Evolutionary conservation across 352 stramenopile species (phyloP).

Genomic region (Pythium oligandrum): DNA sequence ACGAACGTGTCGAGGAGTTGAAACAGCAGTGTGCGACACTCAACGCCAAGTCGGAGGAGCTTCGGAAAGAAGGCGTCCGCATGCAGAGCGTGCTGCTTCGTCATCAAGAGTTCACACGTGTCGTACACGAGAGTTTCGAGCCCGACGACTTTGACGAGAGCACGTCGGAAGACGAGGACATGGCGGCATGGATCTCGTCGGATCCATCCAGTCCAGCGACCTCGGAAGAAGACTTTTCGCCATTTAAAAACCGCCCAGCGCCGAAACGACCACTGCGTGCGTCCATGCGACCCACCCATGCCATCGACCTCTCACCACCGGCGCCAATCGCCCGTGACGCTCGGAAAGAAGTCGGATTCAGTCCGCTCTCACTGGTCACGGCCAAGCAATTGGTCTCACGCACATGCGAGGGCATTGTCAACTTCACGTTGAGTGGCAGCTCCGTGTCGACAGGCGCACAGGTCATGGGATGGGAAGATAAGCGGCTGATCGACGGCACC

Average conservation of each 20-base stretch:
- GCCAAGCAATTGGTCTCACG: constrained; percentile 33
- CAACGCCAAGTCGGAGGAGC: constrained; percentile 29
- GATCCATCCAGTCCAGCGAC: constrained; percentile 18
- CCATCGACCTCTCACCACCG: constrained; percentile 22
- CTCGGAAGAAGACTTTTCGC: constrained; percentile 38
- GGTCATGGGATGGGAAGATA: constrained; percentile 68
- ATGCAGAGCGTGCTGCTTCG: constrained; percentile 23
- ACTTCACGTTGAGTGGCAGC: constrained; percentile 47
- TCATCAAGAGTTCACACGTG: constrained; percentile 29
- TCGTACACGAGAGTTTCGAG: constrained; percentile 27
- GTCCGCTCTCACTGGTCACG: constrained; percentile 25
- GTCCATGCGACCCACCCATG: constrained; percentile 21
- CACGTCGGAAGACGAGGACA: constrained; percentile 16
- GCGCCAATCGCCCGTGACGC: constrained; percentile 24
- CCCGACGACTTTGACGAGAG: constrained; percentile 13
- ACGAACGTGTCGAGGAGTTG: constrained; percentile 16
- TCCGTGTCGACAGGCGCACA: constrained; percentile 40
- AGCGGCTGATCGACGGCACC: constrained; percentile 42
- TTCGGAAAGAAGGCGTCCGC: constrained; percentile 35
- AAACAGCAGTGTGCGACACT: constrained; percentile 34
- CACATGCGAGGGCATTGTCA: constrained; percentile 43
- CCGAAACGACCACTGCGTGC: constrained; percentile 15
- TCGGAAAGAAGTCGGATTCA: constrained; percentile 46
- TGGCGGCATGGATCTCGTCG: constrained; percentile 12
- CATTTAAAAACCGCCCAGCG: constrained; percentile 7